These are phyloP conservation scores for Macrophomina pseudophaseolina DNA, from an alignment of 2,329 filamentous ascomycete species.

Conservation along the genomic window DNA sequence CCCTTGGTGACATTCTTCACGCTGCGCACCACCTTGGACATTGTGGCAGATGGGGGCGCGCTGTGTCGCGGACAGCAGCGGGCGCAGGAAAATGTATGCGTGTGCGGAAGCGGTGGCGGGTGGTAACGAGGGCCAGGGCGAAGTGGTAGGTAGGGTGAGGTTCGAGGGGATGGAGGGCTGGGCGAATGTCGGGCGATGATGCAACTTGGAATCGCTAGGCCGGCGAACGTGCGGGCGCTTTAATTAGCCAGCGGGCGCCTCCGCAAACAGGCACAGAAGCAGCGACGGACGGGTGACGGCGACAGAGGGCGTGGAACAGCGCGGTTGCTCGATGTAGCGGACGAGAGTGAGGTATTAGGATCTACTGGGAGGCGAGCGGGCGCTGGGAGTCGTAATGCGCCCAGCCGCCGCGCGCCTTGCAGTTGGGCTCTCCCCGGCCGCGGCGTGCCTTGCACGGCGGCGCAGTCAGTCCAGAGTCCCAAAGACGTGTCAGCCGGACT, in stretches of 20 bases:
- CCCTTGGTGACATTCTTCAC: constrained; percentile 99
- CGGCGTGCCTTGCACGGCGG: constrained; percentile 23
- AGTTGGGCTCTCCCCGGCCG: constrained; percentile 21
- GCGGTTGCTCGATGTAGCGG: neutral
- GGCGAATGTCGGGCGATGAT: constrained; percentile 32
- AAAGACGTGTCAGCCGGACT: constrained; percentile 19
- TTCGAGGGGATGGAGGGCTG: constrained; percentile 30
- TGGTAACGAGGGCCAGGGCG: constrained; percentile 11
- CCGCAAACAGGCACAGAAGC: constrained; percentile 15
- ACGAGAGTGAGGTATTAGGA: constrained; percentile 7
- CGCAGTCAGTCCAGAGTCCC: neutral
- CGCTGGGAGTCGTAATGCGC: constrained; percentile 22
- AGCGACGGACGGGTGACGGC: neutral
- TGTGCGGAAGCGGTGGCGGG: neutral
- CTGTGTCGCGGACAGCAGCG: constrained; percentile 10
- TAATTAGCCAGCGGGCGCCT: constrained; percentile 24
- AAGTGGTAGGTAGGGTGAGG: constrained; percentile 22
- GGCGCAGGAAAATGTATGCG: neutral
- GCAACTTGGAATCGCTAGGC: constrained; percentile 30
- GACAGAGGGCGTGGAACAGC: neutral
- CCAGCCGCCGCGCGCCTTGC: constrained; percentile 14
- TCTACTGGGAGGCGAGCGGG: constrained; percentile 21
- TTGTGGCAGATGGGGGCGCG: constrained; percentile 49
- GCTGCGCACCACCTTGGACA: constrained; percentile 97
- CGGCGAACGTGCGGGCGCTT: constrained; percentile 23